Percentiles rank a stretch among this genome's conserved stretches.
phyloP scores from a whole-genome alignment of 805 yeast genomes.

The Candida anglica region DNA sequence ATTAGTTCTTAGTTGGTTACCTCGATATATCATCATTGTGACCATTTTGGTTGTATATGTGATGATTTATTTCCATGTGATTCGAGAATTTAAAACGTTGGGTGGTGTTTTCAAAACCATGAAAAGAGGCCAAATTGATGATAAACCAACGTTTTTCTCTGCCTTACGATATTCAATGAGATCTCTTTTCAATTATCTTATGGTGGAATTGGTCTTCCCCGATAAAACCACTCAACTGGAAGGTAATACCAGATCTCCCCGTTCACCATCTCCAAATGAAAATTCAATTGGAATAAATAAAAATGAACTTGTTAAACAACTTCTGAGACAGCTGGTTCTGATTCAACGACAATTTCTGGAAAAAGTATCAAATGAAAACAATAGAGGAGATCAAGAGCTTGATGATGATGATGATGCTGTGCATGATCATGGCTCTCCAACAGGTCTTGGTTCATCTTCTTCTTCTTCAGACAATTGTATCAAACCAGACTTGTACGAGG shows the following conservation, averaged over 20 bases:
- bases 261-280: not conserved
- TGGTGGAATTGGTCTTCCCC: conserved; percentile 27
- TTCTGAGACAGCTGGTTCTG: too few species aligned
- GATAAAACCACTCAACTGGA: too few species aligned
- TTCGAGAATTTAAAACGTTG: conserved; percentile 53
- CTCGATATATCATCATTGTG: conserved; percentile 65
- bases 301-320: too few species aligned
- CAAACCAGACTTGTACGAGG: conserved; percentile 35
- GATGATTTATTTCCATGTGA: conserved; percentile 69
- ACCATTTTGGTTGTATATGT: conserved; percentile 62
- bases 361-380: too few species aligned
- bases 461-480: too few species aligned
- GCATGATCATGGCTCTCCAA: not conserved
- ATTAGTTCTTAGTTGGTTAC: conserved; percentile 74
- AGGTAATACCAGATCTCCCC: conserved; percentile 1
- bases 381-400: too few species aligned
- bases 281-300: too few species aligned
- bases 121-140: conserved; percentile 13
- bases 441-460: too few species aligned
- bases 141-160: conserved; percentile 30
- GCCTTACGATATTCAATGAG: conserved; percentile 26
- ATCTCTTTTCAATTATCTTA: conserved; percentile 16
- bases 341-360: too few species aligned
- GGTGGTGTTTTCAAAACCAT: conserved; percentile 42
- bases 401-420: not conserved